These are phyloP conservation scores for Fusarium robinianum DNA, from an alignment of 2,329 filamentous ascomycete genomes.

Conservation along the genomic window DNA sequence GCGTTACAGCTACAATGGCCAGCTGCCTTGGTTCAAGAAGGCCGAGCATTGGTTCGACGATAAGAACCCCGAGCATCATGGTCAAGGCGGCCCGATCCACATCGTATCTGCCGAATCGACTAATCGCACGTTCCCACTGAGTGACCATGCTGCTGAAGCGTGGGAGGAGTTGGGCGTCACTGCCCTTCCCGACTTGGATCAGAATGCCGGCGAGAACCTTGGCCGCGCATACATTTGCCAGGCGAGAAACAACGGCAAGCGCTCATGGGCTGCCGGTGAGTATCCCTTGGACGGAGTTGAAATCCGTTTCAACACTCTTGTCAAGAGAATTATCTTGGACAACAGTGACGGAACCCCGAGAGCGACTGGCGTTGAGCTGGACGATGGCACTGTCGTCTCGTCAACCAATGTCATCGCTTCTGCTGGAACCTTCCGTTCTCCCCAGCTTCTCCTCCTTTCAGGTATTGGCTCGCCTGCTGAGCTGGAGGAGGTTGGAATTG, in stretches of 20 bases:
- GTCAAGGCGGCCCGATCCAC: slow-evolving; percentile 44
- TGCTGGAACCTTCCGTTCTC: slow-evolving; percentile 53
- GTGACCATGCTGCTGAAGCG: slow-evolving; percentile 40
- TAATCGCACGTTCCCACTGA: slow-evolving; percentile 46
- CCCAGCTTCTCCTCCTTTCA: slow-evolving; percentile 53
- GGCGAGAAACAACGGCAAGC: slow-evolving; percentile 32
- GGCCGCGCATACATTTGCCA: slow-evolving; percentile 41
- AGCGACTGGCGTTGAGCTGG: slow-evolving; percentile 38
- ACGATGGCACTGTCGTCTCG: slow-evolving; percentile 32
- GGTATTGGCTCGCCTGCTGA: slow-evolving; percentile 50
- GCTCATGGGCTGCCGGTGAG: slow-evolving; percentile 28
- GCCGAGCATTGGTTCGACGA: slow-evolving; percentile 41
- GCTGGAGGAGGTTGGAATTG: slow-evolving; percentile 48
- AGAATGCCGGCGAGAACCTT: slow-evolving; percentile 39
- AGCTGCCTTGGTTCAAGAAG: slow-evolving; percentile 52
- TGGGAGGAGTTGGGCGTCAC: slow-evolving; percentile 49
- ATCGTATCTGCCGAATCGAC: slow-evolving; percentile 38
- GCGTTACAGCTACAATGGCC: slow-evolving; percentile 50
- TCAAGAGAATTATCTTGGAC: slow-evolving; percentile 28
- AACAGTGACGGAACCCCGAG: slow-evolving; percentile 4
- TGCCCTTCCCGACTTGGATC: slow-evolving; percentile 32
- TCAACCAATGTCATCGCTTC: slow-evolving; percentile 50
- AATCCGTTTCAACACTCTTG: slow-evolving; percentile 31
- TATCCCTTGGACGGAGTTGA: slow-evolving; percentile 37
- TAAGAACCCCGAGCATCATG: slow-evolving; percentile 43